Evolutionary conservation across 495 filamentous ascomycete species (phyloP), one percentile per base, ranked within the genome.

Genomic region (Poronia punctata): DNA sequence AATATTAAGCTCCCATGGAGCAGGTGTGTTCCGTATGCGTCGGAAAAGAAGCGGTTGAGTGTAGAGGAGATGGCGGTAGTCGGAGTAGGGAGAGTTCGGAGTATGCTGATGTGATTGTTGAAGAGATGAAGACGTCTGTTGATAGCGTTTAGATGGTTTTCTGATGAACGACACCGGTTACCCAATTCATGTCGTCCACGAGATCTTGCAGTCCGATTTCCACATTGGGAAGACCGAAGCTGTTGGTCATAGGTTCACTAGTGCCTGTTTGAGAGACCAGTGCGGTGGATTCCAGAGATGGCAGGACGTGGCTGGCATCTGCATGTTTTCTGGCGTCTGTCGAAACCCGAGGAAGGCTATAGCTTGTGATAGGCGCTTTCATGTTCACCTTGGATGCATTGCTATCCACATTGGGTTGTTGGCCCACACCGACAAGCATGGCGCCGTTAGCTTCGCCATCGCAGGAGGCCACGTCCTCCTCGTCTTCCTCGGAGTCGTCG

Each of bases 181-280:
- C 65, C 67, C 65, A 72, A 19, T 64, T 61, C 45, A 68, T 37
- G 46, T 71, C 67, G 29, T 29, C 62, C 11, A 68, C 56, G 14
- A 72, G 37, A 21, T 70, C 65, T 10, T 64, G 61, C 23, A 71
- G 45, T 12, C 65, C 62, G 2, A 61, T 46, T 30, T 65, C 60
- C 6, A 65, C 53, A 7, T 56, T 54, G 10, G 59, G 59, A 15
- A 55, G 60, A 25, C 43, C 39, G 11, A 62, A 53, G 35, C 40
- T 37, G 3, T 49, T 54, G 6, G 47, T 52, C 5, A 51, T 34
- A 6, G 57, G 43, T 3, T 63, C 40, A 28, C 46, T 56, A 10
- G 47, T 50, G 10, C 49, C 56, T 15, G 50, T 44, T 7, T 53
- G 48, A 1, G 60, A 50, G 3, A 60, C 33, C 15, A 64, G 15